A percentile compares a stretch with the other conserved stretches of the same genome.
Evolutionary conservation across 2,329 filamentous ascomycete genomes (phyloP).

Genomic region (Fusarium chaquense): DNA sequence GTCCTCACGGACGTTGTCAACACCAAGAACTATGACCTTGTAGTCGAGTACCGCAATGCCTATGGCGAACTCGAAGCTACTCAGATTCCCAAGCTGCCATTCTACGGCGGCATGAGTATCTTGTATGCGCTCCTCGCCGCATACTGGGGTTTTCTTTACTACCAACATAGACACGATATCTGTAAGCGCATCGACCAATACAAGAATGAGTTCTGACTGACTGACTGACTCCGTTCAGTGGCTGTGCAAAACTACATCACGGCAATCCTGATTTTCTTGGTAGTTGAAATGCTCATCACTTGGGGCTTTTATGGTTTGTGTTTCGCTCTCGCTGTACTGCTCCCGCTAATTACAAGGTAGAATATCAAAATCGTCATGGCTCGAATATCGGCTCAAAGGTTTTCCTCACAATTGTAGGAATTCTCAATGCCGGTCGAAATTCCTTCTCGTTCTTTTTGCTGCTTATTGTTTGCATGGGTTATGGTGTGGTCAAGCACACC

Average conservation of each 20-base stretch:
- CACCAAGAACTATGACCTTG: conserved; percentile 77
- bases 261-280: conserved; percentile 92
- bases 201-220: background rate
- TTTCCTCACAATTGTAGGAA: conserved; percentile 89
- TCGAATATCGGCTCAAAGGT: conserved; percentile 85
- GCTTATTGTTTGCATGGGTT: conserved; percentile 99
- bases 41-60: conserved; percentile 93
- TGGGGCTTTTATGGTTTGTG: conserved; percentile 92
- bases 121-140: conserved; percentile 88
- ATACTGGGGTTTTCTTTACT: conserved; percentile 94
- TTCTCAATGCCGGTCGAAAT: conserved; percentile 93
- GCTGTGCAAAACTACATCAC: conserved; percentile 99
- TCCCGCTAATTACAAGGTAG: conserved; percentile 60
- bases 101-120: conserved; percentile 94
- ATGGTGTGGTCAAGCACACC: conserved; percentile 94
- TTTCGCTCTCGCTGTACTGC: background rate
- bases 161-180: conserved; percentile 93
- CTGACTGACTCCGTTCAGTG: conserved; percentile 62
- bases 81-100: conserved; percentile 96
- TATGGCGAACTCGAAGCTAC: conserved; percentile 96
- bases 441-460: conserved; percentile 99
- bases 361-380: conserved; percentile 92
- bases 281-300: conserved; percentile 96
- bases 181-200: conserved; percentile 61
- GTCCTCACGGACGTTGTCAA: conserved; percentile 82